phyloP scores from a whole-genome alignment of 1,284 basidiomycete species.

The Ganoderma leucocontextum region DNA sequence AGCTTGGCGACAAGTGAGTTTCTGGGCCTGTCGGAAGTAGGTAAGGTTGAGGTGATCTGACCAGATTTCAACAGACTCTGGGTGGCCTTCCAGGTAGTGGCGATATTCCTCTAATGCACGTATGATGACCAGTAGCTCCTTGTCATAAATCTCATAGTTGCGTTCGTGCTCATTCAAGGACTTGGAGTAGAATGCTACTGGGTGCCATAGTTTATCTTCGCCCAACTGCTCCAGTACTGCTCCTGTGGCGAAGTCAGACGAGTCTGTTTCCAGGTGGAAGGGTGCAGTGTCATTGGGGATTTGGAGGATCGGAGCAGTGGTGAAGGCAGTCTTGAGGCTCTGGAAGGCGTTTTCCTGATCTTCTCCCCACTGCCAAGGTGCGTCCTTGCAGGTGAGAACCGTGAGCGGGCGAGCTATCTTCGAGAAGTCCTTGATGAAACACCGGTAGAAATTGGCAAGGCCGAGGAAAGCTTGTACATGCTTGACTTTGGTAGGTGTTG shows the following conservation, averaged over 20 bases:
- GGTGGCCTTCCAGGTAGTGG: slow-evolving; percentile 40
- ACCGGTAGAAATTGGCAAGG: slow-evolving; percentile 29
- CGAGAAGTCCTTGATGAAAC: slow-evolving; percentile 45
- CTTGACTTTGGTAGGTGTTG: slow-evolving; percentile 33
- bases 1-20: slow-evolving; percentile 49
- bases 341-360: slow-evolving; percentile 40
- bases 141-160: slow-evolving; percentile 50
- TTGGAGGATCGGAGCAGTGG: background rate
- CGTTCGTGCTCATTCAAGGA: slow-evolving; percentile 14
- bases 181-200: slow-evolving; percentile 23
- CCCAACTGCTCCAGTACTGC: slow-evolving; percentile 21
- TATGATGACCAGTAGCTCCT: slow-evolving; percentile 49
- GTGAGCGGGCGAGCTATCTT: slow-evolving; percentile 39
- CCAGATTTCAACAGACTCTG: slow-evolving; percentile 26
- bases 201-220: slow-evolving; percentile 20
- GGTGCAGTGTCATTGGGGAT: background rate
- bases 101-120: slow-evolving; percentile 42
- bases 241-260: slow-evolving; percentile 19
- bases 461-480: slow-evolving; percentile 24
- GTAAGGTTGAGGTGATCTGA: slow-evolving; percentile 55
- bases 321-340: slow-evolving; percentile 30
- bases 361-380: slow-evolving; percentile 32
- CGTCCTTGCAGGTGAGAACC: slow-evolving; percentile 25
- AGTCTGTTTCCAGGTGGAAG: background rate
- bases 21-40: slow-evolving; percentile 47